These are phyloP conservation scores for Geoglossum cookeanum DNA, from an alignment of 2,329 filamentous ascomycete genomes.

Conservation along the genomic window DNA sequence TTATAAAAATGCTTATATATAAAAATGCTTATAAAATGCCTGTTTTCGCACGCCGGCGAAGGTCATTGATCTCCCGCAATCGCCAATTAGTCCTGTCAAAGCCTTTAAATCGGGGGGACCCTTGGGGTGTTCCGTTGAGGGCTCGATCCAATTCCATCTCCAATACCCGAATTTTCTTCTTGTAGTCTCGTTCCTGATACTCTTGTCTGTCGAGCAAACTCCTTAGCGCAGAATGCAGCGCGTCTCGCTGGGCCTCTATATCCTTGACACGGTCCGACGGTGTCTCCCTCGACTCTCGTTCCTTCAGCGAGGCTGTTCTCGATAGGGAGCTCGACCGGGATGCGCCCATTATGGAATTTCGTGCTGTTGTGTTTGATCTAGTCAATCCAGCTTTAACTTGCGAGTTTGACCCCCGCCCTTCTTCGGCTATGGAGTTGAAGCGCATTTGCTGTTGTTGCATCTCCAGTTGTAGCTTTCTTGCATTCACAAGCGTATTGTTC, in stretches of 20 bases:
- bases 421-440: slow-evolving; percentile 43
- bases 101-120: slow-evolving; percentile 52
- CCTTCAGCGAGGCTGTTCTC: slow-evolving; percentile 34
- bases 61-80: slow-evolving; percentile 65
- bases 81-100: slow-evolving; percentile 70
- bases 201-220: slow-evolving; percentile 73
- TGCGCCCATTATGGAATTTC: slow-evolving; percentile 27
- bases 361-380: slow-evolving; percentile 48
- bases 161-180: slow-evolving; percentile 59
- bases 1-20: no score
- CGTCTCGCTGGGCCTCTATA: slow-evolving; percentile 82
- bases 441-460: slow-evolving; percentile 22
- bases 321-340: slow-evolving; percentile 31
- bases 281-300: slow-evolving; percentile 43
- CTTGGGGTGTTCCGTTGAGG: no score
- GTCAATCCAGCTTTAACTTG: slow-evolving; percentile 32
- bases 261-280: slow-evolving; percentile 72
- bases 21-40: slow-evolving; percentile 73
- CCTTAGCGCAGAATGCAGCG: slow-evolving; percentile 71
- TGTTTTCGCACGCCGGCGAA: slow-evolving; percentile 78
- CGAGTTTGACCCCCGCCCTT: slow-evolving; percentile 26
- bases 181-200: slow-evolving; percentile 62
- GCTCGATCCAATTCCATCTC: slow-evolving; percentile 64
- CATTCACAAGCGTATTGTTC: slow-evolving; percentile 36
- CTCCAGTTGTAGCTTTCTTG: slow-evolving; percentile 29